Percentiles rank a stretch among this genome's conserved stretches.
Evolutionary conservation across 768 basidiomycete genomes (phyloP).

Genomic region (Auricularia heimuer): DNA sequence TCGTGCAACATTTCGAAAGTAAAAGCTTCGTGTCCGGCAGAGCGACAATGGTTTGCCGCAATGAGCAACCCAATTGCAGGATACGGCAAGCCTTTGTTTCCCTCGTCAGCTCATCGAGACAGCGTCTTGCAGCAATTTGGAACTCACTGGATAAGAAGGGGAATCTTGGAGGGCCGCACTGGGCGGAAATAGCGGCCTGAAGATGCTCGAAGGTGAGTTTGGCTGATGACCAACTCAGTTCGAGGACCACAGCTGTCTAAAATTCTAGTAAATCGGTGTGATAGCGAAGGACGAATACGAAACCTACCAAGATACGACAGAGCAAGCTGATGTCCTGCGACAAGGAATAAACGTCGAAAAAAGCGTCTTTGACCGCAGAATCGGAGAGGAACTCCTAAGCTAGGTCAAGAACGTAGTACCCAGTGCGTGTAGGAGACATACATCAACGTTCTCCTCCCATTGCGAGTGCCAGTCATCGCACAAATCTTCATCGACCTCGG

Average conservation of each 20-base stretch:
- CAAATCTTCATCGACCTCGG: slow-evolving; percentile 18
- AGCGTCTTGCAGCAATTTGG: not conserved
- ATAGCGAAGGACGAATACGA: not conserved
- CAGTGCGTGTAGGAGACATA: slow-evolving; percentile 9
- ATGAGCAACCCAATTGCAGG: slow-evolving; percentile 76
- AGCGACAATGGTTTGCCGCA: slow-evolving; percentile 67
- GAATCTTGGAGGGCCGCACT: slow-evolving; percentile 49
- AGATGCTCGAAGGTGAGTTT: slow-evolving; percentile 41
- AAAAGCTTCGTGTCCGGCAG: slow-evolving; percentile 66
- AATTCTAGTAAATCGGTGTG: not conserved
- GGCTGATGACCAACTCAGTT: slow-evolving; percentile 40
- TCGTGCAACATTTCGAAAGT: slow-evolving; percentile 91
- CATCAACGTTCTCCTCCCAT: slow-evolving; percentile 52
- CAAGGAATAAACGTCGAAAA: not conserved
- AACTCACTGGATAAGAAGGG: slow-evolving; percentile 43
- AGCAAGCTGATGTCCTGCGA: slow-evolving; percentile 27
- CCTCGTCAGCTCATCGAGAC: slow-evolving; percentile 2
- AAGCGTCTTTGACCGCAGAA: not conserved
- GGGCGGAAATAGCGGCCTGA: slow-evolving; percentile 32
- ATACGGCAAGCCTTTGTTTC: slow-evolving; percentile 54
- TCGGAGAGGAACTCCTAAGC: slow-evolving; percentile 31
- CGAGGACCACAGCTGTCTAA: slow-evolving; percentile 14
- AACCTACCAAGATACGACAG: slow-evolving; percentile 25
- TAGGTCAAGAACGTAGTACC: slow-evolving; percentile 18
- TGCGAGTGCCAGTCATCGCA: slow-evolving; percentile 46